Conservation (phyloP, 139 green algal species). For the Edaphochlamys debaryana region DNA sequence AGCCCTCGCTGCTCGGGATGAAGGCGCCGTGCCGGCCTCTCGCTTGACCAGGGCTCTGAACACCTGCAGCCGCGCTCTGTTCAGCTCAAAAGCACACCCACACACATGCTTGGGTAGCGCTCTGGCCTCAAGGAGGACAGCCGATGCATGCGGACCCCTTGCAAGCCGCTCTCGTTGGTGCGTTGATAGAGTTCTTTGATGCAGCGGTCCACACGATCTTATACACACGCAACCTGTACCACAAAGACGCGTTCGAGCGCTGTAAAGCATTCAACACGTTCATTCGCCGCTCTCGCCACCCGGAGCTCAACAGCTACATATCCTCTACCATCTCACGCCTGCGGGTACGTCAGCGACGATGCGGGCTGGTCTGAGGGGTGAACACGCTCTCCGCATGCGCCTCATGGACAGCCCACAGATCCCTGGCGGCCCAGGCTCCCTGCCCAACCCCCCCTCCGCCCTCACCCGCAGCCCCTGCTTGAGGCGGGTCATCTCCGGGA, state of each 20-base stretch:
- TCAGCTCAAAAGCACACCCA: no score
- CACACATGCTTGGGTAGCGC: no score
- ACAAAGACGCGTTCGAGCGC: conserved; percentile 54
- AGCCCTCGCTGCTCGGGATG: no score
- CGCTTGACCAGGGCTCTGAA: no score
- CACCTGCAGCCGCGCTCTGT: no score
- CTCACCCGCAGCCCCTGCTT: not conserved
- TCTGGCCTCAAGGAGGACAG: no score
- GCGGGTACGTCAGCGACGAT: conserved; percentile 3
- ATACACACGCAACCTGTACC: conserved; percentile 40
- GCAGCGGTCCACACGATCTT: conserved; percentile 54
- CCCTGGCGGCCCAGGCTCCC: not conserved
- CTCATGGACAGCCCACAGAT: not conserved
- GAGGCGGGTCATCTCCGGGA: conserved; percentile 61
- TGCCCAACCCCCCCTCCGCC: no score
- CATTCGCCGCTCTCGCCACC: conserved; percentile 49
- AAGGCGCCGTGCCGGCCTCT: no score
- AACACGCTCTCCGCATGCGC: not conserved
- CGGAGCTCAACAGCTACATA: conserved; percentile 57
- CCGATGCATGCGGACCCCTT: no score
- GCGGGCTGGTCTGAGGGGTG: not conserved
- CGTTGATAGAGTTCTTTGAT: conserved; percentile 54
- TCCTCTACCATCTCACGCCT: conserved; percentile 36
- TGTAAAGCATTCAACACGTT: conserved; percentile 28
- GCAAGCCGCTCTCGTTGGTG: not conserved